Evolutionary conservation across 495 filamentous ascomycete genomes (phyloP).

Genomic region (Penicillium verhagenii): DNA sequence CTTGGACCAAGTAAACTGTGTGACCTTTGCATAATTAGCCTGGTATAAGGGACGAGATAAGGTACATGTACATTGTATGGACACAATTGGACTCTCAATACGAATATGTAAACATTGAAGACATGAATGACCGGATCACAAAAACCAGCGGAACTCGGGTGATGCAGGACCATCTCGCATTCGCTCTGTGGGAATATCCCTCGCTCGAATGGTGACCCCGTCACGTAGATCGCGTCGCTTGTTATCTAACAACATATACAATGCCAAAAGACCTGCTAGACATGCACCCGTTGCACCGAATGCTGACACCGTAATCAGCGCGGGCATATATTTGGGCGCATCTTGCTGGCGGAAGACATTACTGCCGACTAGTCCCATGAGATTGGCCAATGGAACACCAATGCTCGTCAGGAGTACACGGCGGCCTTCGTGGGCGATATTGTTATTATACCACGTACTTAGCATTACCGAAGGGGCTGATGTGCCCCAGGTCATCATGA

Average conservation of each 20-base stretch:
- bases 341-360: constrained; percentile 70
- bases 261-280: constrained; percentile 55
- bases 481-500: constrained; percentile 75
- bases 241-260: constrained; percentile 71
- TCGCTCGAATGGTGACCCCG: constrained; percentile 56
- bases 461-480: constrained; percentile 50
- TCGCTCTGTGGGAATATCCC: constrained; percentile 64
- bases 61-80: no score
- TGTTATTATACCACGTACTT: constrained; percentile 70
- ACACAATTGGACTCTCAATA: no score
- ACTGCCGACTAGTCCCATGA: constrained; percentile 70
- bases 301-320: constrained; percentile 66
- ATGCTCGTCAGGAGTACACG: constrained; percentile 66
- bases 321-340: constrained; percentile 70
- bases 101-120: no score
- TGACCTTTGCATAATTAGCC: no score
- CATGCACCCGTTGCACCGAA: constrained; percentile 63
- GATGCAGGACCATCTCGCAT: constrained; percentile 63
- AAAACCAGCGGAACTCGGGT: constrained; percentile 68
- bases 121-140: no score
- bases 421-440: constrained; percentile 68
- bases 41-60: no score
- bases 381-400: constrained; percentile 68
- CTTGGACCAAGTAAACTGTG: no score
- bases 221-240: constrained; percentile 57